Conservation (phyloP, 306 rosid species). For the Citrullus mucosospermus region DNA sequence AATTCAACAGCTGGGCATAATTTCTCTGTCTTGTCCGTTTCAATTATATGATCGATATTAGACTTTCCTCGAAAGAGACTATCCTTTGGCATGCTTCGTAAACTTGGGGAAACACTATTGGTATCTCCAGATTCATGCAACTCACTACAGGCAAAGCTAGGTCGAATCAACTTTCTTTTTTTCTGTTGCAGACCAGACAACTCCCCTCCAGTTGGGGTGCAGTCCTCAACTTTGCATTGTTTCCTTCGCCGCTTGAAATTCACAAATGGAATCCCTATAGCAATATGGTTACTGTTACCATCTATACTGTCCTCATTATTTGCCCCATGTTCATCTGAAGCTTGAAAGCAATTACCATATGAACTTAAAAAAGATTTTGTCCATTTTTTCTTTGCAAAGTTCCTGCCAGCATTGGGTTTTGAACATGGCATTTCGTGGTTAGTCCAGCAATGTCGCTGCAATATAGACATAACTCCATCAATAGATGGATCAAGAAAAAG, state of each 20-base stretch:
- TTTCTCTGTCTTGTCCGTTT: background rate
- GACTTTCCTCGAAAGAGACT: constrained; percentile 2
- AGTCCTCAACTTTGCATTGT: constrained; percentile 16
- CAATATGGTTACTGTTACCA: background rate
- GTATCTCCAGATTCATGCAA: constrained; percentile 13
- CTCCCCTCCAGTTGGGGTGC: constrained; percentile 7
- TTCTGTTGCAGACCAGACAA: constrained; percentile 14
- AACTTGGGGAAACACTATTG: constrained; percentile 9
- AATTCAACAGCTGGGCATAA: constrained; percentile 6
- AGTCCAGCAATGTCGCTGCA: constrained; percentile 13
- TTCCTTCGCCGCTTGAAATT: constrained; percentile 32
- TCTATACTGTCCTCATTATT: constrained; percentile 12
- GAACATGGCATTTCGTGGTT: constrained; percentile 13
- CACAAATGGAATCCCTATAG: constrained; percentile 2
- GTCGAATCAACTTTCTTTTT: constrained; percentile 51
- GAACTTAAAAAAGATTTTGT: background rate
- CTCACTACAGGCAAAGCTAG: constrained; percentile 24
- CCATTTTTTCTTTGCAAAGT: constrained; percentile 11
- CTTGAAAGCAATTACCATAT: constrained; percentile 14
- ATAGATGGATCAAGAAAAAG: constrained; percentile 15
- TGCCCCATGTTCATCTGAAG: constrained; percentile 3
- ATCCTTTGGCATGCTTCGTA: constrained; percentile 5
- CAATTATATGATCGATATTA: constrained; percentile 9
- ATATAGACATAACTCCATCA: constrained; percentile 30
- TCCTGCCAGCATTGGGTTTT: constrained; percentile 7